Conservation (phyloP, 2,329 filamentous ascomycete genomes). For the Sporothrix pseudoabietina region DNA sequence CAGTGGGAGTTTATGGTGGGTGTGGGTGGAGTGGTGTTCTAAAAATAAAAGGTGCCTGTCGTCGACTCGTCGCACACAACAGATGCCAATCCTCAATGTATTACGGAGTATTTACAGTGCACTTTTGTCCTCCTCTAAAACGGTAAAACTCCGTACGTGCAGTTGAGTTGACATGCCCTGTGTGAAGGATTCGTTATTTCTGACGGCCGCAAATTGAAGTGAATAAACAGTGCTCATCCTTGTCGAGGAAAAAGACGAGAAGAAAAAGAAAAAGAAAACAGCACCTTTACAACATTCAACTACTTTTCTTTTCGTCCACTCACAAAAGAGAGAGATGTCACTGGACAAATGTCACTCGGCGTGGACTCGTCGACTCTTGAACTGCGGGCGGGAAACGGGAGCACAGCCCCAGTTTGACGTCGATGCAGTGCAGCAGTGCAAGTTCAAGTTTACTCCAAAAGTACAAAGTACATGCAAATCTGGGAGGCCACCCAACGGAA, state of each 20-base stretch:
- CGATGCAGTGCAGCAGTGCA: not conserved
- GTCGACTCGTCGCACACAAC: not conserved
- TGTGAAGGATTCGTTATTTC: not conserved
- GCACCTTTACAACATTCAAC: not conserved
- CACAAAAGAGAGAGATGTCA: not conserved
- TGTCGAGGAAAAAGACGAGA: not conserved
- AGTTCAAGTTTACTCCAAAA: no score
- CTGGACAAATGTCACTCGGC: not conserved
- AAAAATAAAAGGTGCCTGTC: not conserved
- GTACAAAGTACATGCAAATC: not conserved
- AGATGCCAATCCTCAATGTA: not conserved
- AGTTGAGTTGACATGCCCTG: no score
- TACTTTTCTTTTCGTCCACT: not conserved
- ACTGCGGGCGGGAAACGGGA: not conserved
- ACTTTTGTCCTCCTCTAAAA: no score
- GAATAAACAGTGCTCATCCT: not conserved
- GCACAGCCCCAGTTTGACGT: not conserved
- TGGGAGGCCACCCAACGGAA: slow-evolving; percentile 10
- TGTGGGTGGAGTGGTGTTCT: not conserved
- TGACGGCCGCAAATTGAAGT: not conserved
- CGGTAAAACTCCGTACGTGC: no score
- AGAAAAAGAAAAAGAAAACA: not conserved
- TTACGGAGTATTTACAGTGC: no score
- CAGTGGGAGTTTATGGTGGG: not conserved
- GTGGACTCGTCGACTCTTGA: not conserved